Conservation (phyloP, 1,284 basidiomycete genomes). For the Neonothopanus nambi region DNA sequence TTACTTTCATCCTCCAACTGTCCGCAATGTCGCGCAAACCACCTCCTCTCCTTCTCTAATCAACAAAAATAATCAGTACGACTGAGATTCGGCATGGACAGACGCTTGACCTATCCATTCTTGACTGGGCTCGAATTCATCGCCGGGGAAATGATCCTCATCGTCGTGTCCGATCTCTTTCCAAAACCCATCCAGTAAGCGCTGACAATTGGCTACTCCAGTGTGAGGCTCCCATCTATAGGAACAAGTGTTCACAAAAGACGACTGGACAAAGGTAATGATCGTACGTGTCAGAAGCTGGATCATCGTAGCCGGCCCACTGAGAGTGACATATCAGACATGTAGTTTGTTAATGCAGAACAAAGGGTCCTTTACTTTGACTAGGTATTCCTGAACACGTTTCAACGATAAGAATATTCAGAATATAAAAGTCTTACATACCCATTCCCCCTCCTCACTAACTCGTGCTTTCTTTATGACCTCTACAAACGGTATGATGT, state of each 20-base stretch:
- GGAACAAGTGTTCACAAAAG: neutral
- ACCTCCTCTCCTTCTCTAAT: slow-evolving; percentile 2
- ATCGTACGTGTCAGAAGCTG: slow-evolving; percentile 10
- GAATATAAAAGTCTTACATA: neutral
- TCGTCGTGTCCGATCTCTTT: slow-evolving; percentile 11
- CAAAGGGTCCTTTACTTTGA: slow-evolving; percentile 1
- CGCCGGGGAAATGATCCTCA: slow-evolving; percentile 11
- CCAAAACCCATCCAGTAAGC: slow-evolving; percentile 10
- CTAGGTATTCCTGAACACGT: slow-evolving; percentile 8
- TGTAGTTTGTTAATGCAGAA: neutral
- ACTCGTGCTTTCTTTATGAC: slow-evolving; percentile 12
- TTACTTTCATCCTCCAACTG: neutral
- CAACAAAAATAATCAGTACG: neutral
- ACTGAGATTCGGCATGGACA: neutral
- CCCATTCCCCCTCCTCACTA: slow-evolving; percentile 13
- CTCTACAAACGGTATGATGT: slow-evolving; percentile 5
- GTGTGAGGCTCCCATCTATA: slow-evolving; percentile 15
- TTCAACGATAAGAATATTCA: neutral
- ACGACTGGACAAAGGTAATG: neutral
- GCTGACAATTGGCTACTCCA: slow-evolving; percentile 10
- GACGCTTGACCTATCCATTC: slow-evolving; percentile 10
- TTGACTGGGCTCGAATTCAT: slow-evolving; percentile 2
- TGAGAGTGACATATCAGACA: slow-evolving; percentile 1
- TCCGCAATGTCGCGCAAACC: neutral
- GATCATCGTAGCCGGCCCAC: slow-evolving; percentile 14